Percentiles rank a stretch among this genome's conserved stretches.
phyloP scores from a whole-genome alignment of 352 stramenopile species.

The Peronospora farinosa region DNA sequence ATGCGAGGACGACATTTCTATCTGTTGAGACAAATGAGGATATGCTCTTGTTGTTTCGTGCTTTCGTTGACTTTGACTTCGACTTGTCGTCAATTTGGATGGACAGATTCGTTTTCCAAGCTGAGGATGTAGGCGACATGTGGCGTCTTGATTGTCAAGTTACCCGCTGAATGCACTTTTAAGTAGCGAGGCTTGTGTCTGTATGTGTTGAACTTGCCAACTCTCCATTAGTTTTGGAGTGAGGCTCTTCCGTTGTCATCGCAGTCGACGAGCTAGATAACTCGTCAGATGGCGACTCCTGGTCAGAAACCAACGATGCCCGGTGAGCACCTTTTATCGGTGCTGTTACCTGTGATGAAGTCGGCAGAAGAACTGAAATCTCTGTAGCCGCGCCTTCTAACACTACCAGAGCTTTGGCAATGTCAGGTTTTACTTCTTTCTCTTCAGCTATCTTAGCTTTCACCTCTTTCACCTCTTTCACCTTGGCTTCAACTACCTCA shows the following conservation, averaged over 20 bases:
- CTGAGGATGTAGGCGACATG: constrained; percentile 4
- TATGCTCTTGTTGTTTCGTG: constrained; percentile 1
- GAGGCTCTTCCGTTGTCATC: constrained; percentile 6
- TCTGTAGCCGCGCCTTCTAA: constrained; percentile 6
- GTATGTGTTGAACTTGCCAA: constrained; percentile 9
- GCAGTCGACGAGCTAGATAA: constrained; percentile 7
- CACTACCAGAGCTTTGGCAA: background rate
- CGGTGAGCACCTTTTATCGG: constrained; percentile 17
- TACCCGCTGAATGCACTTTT: constrained; percentile 15
- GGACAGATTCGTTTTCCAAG: constrained; percentile 1
- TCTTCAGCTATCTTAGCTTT: background rate
- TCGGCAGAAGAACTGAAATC: background rate
- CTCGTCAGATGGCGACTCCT: constrained; percentile 1
- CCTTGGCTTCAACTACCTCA: background rate
- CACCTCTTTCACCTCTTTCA: constrained; percentile 4
- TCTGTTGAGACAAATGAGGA: background rate
- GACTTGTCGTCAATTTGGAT: constrained; percentile 10
- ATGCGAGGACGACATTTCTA: no score
- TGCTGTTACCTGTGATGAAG: constrained; percentile 2
- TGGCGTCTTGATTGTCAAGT: constrained; percentile 18
- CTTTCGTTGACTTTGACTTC: constrained; percentile 5
- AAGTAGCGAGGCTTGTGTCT: constrained; percentile 19
- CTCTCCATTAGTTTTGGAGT: constrained; percentile 15
- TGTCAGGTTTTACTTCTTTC: constrained; percentile 8
- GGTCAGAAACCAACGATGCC: constrained; percentile 12